phyloP scores from a whole-genome alignment of 495 filamentous ascomycete species.

The Penicillium waksmanii region DNA sequence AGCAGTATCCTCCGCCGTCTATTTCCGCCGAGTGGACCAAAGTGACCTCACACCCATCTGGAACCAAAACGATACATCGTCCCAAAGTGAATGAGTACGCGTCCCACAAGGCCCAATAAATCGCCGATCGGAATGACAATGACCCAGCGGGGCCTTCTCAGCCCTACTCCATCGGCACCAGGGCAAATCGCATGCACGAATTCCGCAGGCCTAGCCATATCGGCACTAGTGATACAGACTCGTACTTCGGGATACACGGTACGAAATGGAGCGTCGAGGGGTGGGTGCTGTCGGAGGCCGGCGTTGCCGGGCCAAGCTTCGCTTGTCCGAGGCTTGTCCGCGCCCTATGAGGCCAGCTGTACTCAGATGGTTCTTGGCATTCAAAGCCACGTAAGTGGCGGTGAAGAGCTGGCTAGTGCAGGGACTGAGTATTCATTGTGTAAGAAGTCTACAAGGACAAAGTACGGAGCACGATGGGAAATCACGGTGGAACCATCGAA shows the following conservation, averaged over 20 bases:
- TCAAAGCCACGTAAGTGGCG: constrained; percentile 24
- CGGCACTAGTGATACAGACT: constrained; percentile 7
- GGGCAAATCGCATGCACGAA: constrained; percentile 13
- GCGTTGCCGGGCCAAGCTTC: constrained; percentile 36
- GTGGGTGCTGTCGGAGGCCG: constrained; percentile 9
- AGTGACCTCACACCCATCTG: background rate
- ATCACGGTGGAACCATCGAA: background rate
- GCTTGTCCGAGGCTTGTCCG: constrained; percentile 35
- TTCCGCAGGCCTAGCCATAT: constrained; percentile 6
- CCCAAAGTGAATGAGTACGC: constrained; percentile 16
- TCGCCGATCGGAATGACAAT: constrained; percentile 24
- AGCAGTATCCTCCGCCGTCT: background rate
- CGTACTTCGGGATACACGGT: constrained; percentile 13
- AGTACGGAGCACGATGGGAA: background rate
- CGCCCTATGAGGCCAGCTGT: constrained; percentile 24
- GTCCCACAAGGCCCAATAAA: constrained; percentile 23
- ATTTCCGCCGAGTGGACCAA: background rate
- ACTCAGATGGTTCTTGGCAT: constrained; percentile 12
- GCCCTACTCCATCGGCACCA: constrained; percentile 25
- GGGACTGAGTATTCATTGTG: background rate
- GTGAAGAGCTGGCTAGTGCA: constrained; percentile 10
- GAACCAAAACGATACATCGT: constrained; percentile 8
- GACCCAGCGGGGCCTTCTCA: constrained; percentile 21
- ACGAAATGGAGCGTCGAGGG: constrained; percentile 2
- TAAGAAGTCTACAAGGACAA: background rate